Base-by-base conservation (phyloP, 495 filamentous ascomycete species). In the Annulohypoxylon maeteangense region DNA sequence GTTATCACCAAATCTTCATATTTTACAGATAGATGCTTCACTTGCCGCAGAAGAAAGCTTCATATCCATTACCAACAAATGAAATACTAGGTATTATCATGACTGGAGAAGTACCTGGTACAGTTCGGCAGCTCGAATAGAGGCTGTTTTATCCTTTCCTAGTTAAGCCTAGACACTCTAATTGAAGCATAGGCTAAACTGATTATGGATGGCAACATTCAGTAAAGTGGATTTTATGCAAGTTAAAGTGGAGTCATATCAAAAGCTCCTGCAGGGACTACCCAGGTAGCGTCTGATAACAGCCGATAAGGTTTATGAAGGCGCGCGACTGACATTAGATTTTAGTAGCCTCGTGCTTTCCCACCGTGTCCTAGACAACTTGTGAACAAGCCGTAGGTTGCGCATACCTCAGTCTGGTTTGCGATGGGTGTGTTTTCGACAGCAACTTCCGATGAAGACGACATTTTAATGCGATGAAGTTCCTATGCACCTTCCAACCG, bases 261-360 rank as follows among this genome's bases (percentile, higher is more conserved):
- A 3, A 25, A 45, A 12, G 55, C 32, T 64, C 34, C 32, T 65
- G 67, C 62, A 70, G 55, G 68, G 62, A 61, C 58, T 25, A 40
- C 11, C 10, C 4, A n/a, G 36, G 36, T 40, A 31, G 57, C 11
- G 48, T 22, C 40, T 34, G 68, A 70, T 70, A 70, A 65, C 23
- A 22, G 53, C 22, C 36, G 67, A 70, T 70, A 70, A 70, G 68
- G 68, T 42, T 67, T 34, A 27, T 53, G 42, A 51, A 58, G 40
- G 29, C 68, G 62, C 68, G 62, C 47, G 40, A 53, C 55, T 50
- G 22, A 27, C 22, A 18, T 67, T 45, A 22, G 57, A 71, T 50
- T 71, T 71, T 59, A 31, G 51, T 45, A 71, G 69, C 69, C 69
- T 71, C 42, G 63, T 53, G n/a, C 62, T 27, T 66, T 57, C 59